Evolutionary conservation across 192 early-diverging fungal genomes (phyloP), one percentile per base, ranked within the genome.

Genomic region (Entomortierella chlamydospora): DNA sequence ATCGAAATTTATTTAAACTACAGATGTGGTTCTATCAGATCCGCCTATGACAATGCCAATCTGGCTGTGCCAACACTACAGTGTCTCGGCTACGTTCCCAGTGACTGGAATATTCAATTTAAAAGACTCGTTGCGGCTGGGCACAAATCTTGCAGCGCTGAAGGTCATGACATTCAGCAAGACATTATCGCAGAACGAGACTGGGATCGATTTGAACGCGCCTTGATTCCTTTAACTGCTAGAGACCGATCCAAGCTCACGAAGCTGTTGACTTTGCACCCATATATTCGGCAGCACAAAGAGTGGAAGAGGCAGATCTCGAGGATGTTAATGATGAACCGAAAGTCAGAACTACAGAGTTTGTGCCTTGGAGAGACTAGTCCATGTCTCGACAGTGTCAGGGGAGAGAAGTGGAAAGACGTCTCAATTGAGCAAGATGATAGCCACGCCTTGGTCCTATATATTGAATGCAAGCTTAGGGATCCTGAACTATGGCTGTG

Each of bases 311-410:
- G 22, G 9, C 61, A 70, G 55, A 66, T 79, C 17, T 65, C 42
- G 13, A 64, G 23, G 41, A 79, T 79, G 76, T 29, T 79, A 13
- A 51, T 49, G 39, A 42, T 66, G 28, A 70, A 79, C 34, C 50
- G 68, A 17, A 79, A 79, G 51, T 37, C 67, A 6, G 76, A 79
- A 54, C 20, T 79, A 18, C 65, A 79, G 52, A 79, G 68, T 55
- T 34, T 79, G 7, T 60, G 42, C 47, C 8, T 58, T 20, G 30
- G 37, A 5, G 52, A 47, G 20, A 47, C 45, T 17, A 47, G 5
- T 47, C 15, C 4, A 2, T 47, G 45, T 47, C 45, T 7, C 34
- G 10, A 37, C 34, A 37, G 34, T 37, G 34, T 37, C 10, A 10
- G 4, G 34, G 10, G 34, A 37, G 34, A 37, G 34, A 10, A 37